Percentiles rank a stretch among this genome's conserved stretches.
Evolutionary conservation across 129 eudicot species (phyloP).

Genomic region (Flaveria ramosissima): DNA sequence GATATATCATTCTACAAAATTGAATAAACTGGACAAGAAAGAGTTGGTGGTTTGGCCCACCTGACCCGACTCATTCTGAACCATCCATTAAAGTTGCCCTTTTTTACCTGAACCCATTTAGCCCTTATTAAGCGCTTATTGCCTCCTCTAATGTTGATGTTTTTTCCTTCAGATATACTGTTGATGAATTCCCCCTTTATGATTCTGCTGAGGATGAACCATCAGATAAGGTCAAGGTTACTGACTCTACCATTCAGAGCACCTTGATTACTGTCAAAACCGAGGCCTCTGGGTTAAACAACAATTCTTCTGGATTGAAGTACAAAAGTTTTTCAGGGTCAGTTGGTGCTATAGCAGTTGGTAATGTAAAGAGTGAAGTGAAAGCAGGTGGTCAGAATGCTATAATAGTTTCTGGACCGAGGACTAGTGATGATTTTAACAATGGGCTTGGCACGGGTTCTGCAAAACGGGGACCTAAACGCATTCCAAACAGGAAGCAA

Average conservation of each 20-base stretch:
- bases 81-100: not conserved
- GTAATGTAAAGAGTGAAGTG: constrained; percentile 42
- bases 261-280: constrained; percentile 22
- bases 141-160: constrained; percentile 24
- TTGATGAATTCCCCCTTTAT: constrained; percentile 81
- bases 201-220: constrained; percentile 97
- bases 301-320: constrained; percentile 32
- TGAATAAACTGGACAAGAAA: not conserved
- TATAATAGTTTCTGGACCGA: constrained; percentile 34
- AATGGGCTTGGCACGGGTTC: constrained; percentile 44
- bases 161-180: constrained; percentile 55
- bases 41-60: not conserved
- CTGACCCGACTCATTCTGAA: not conserved
- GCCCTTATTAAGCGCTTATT: not conserved
- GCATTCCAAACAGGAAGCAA: constrained; percentile 39
- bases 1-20: not conserved
- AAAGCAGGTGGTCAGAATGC: constrained; percentile 29
- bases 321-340: constrained; percentile 33
- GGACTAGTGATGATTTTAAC: constrained; percentile 41
- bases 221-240: constrained; percentile 33
- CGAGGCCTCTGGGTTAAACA: constrained; percentile 28
- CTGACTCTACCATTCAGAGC: constrained; percentile 37
- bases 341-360: constrained; percentile 29
- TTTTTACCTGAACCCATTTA: not conserved
- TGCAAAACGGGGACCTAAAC: constrained; percentile 51